These are phyloP conservation scores for Podaxis sp. DNA, from an alignment of 768 basidiomycete genomes.

Conservation along the genomic window DNA sequence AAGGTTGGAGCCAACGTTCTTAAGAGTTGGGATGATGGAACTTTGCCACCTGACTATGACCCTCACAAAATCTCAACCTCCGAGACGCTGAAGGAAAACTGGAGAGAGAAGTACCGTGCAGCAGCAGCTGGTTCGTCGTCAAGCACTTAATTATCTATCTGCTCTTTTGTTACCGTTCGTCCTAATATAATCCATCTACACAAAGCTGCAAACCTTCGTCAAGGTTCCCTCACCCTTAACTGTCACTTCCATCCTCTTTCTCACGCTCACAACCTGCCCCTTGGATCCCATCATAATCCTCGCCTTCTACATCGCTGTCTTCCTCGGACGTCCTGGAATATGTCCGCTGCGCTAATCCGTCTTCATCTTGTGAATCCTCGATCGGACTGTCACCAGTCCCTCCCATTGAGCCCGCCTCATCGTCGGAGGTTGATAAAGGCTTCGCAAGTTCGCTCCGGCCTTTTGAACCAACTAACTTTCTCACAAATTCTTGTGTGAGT, in stretches of 20 bases:
- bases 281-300: neutral
- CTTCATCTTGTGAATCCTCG: conserved; percentile 17
- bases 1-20: conserved; percentile 75
- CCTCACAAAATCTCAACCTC: conserved; percentile 42
- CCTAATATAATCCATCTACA: neutral
- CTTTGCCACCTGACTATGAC: conserved; percentile 50
- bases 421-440: conserved; percentile 10
- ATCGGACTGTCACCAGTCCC: conserved; percentile 15
- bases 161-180: neutral
- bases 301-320: too few relatives aligned
- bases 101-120: conserved; percentile 26
- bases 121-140: conserved; percentile 13
- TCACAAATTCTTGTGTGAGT: conserved; percentile 67
- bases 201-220: neutral
- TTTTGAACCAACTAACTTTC: conserved; percentile 30
- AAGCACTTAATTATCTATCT: conserved; percentile 7
- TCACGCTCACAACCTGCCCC: conserved; percentile 14
- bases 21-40: conserved; percentile 84
- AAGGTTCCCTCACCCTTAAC: neutral
- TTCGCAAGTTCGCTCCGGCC: neutral
- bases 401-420: conserved; percentile 16
- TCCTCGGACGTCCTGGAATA: neutral
- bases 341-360: conserved; percentile 1
- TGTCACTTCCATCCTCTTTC: conserved; percentile 2
- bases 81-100: conserved; percentile 32